Evolutionary conservation across 495 filamentous ascomycete genomes (phyloP), one percentile per base, ranked within the genome.

Genomic region (Aspergillus asperescens): DNA sequence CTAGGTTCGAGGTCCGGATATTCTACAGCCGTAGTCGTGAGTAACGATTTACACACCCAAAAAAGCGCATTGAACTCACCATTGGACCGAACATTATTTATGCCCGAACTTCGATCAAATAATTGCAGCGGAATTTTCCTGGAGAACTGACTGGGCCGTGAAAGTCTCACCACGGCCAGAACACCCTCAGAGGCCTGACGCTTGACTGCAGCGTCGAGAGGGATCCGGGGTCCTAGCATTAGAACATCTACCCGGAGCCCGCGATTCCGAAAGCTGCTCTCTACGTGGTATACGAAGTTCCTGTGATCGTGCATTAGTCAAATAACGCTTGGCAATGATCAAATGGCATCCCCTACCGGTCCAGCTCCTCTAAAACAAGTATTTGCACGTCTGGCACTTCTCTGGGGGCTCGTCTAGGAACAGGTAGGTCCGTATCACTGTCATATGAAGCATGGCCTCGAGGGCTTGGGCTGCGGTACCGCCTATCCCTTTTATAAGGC

Each of bases 331-430:
- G 10, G 7, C 5, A 49, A 25, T 23, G 19, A 28, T 18, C 15
- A 23, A 5, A 24, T 5, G 9, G 15, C 15, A 25, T 28, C 15
- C 64, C 79, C 57, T 53, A 85, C 83, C 81, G 77, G 32, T 89
- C 84, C 10, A 96, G 74, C 61, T 91, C 84, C 56, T 92, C 85
- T 12, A 89, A 67, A 1, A 95, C 79, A 2, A 98, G 74, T 22
- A 96, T 78, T 60, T 96, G 92, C 22, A 97, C 87, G 59, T 97
- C 93, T 4, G 93, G 93, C 18, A 97, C 82, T 53, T 95, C 83
- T 47, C 78, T 71, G 1, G 87, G 81, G 43, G 80, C 78, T 53
- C 92, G 81, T 52, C 84, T 76, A 20, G 90, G 88, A 16, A 95
- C 77, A 13, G 84, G 84, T 3, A 88, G 70, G 34, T 82, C 78